Base-by-base conservation (phyloP, 1,284 basidiomycete species). In the Ustilago hordei region DNA sequence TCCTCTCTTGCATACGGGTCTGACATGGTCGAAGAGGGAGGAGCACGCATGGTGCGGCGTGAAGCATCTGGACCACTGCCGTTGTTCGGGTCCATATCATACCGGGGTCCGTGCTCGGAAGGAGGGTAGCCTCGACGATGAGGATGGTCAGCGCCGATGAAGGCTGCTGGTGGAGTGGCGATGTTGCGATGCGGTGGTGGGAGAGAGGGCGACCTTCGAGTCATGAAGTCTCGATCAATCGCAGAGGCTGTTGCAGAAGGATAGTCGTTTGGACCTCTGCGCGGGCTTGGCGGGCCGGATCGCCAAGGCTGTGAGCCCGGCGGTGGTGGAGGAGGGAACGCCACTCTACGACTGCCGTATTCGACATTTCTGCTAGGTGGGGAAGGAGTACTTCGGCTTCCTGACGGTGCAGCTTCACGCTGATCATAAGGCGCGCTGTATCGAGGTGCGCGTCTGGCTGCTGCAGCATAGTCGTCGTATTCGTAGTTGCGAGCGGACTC, bases 251-350 rank as follows among this genome's bases (percentile, higher is more conserved):
- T 8, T 13, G 38, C 17, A 0, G 58, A n/a, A 17, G 55, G 52
- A 32, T 62, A 62, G 1, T 65, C 69, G 7, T 55, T 7, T 13
- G 58, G 48, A 6, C 48, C 48, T 43, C 55, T n/a, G 32, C 23
- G 55, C 9, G 69, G 69, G n/a, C 63, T 71, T 8, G 63, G 50
- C 13, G 69, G 55, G 3, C 69, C 43, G 0, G 69, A 66, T 0
- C 56, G 60, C 69, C 69, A 72, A 13, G 38, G 66, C 23, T 60
- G 38, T 45, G 43, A 45, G 8, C n/a, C 43, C 7, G 43, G 43
- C 4, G 62, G 28, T 23, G 35, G 23, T 12, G 67, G 19, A n/a
- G 55, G 48, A 52, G 69, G 50, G 13, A 48, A 11, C 12, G 48
- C 39, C 3, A 47, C 47, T 19, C 34, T 34, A 3, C 63, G 54